Base-by-base conservation (phyloP, 139 green algal species). In the Volvox reticuliferus region DNA sequence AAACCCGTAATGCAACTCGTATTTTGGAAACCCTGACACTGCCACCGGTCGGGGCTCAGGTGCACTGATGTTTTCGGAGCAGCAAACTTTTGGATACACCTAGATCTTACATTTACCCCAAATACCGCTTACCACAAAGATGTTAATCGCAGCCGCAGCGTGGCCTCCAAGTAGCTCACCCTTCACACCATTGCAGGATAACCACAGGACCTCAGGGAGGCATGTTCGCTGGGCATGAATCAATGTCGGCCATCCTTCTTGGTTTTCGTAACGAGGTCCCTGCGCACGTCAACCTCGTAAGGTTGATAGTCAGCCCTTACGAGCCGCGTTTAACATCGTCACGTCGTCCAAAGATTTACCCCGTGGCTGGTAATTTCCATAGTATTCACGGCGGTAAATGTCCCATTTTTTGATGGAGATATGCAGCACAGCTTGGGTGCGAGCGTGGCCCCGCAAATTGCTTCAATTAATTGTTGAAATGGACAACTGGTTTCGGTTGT, bases 141-240 rank as follows among this genome's bases (percentile, higher is more conserved):
- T 79, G 2, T 12, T 55, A 12, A 50, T 3, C 12, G 68, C 26
- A 14, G 61, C 20, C 14, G 68, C 69, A 12, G 6, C n/a, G 37
- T 89, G 84, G 6, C 84, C 84, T 2, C 84, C 84, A 16, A 89
- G 84, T n/a, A 89, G 20, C 35, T 69, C 35, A 12, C 68, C 84
- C 2, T 65, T 28, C 17, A 89, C 35, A 20, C 69, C 84, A n/a
- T 81, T 82, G 69, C 84, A 89, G 0, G 26, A 62, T 20, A 89
- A 20, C 16, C 13, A n/a, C 28, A 69, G 36, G 17, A n/a, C 26
- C 1, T 30, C 14, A 17, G 68, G 68, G 35, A 82, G 37, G 67
- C 32, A 67, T n/a, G 26, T 50, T 19, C 6, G 63, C 67, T 67
- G 30, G 0, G 68, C 84, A 1, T 32, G 37, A 1, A 81, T 2